A percentile compares a stretch with the other conserved stretches of the same genome.
phyloP scores from a whole-genome alignment of 495 filamentous ascomycete genomes.

The Immersiella caudata region DNA sequence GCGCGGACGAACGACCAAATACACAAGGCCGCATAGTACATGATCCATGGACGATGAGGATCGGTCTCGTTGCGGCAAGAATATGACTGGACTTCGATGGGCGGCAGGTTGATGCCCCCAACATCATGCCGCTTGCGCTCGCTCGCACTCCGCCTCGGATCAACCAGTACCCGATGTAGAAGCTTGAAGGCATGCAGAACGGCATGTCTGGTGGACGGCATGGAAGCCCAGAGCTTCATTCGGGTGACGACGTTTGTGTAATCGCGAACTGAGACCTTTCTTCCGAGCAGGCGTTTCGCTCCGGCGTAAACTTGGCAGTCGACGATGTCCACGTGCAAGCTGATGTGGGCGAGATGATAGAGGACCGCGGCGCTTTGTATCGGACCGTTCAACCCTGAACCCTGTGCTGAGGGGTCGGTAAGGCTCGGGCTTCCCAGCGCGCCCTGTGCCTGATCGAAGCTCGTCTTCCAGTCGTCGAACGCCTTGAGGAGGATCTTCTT shows the following conservation, averaged over 20 bases:
- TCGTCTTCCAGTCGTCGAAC: slow-evolving; percentile 92
- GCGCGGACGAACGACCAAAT: slow-evolving; percentile 95
- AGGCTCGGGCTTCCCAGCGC: slow-evolving; percentile 45
- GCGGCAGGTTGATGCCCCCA: slow-evolving; percentile 33
- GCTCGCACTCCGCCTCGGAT: slow-evolving; percentile 44
- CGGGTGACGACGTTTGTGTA: slow-evolving; percentile 74
- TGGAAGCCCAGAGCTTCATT: slow-evolving; percentile 84
- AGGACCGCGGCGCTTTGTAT: slow-evolving; percentile 85
- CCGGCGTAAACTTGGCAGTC: slow-evolving; percentile 95
- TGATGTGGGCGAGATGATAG: slow-evolving; percentile 94
- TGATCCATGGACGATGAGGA: slow-evolving; percentile 92
- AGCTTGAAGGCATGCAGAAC: slow-evolving; percentile 90
- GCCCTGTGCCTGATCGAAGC: slow-evolving; percentile 76
- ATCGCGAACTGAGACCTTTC: slow-evolving; percentile 80
- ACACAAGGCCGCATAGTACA: slow-evolving; percentile 88
- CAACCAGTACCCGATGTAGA: slow-evolving; percentile 73
- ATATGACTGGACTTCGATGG: slow-evolving; percentile 54
- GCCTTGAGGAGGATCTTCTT: slow-evolving; percentile 78
- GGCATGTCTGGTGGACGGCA: slow-evolving; percentile 81
- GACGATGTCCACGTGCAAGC: slow-evolving; percentile 88
- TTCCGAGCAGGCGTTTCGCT: slow-evolving; percentile 78
- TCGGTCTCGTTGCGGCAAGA: slow-evolving; percentile 84
- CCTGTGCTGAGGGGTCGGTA: slow-evolving; percentile 41
- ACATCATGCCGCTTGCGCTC: slow-evolving; percentile 35
- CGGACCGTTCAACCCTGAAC: slow-evolving; percentile 66